phyloP scores from a whole-genome alignment of 1,284 basidiomycete genomes.

The Omphalotus olearius region DNA sequence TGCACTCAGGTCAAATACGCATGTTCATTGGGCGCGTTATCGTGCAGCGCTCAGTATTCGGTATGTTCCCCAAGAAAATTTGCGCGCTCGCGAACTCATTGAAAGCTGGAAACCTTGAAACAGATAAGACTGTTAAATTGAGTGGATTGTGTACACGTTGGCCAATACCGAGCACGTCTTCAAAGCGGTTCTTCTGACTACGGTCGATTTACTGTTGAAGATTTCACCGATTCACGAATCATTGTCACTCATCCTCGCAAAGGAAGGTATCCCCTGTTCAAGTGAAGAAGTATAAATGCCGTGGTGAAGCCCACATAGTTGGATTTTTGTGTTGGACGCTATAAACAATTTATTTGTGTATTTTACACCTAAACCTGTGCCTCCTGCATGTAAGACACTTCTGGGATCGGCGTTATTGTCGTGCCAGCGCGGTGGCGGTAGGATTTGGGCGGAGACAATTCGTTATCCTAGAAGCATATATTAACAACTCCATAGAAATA shows the following conservation, averaged over 20 bases:
- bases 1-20: conserved; percentile 66
- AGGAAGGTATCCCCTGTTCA: conserved; percentile 22
- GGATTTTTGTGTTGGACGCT: too few species aligned
- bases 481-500: too few species aligned
- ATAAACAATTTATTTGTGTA: too few species aligned
- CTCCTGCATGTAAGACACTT: too few species aligned
- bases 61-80: conserved; percentile 32
- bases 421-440: too few species aligned
- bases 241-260: conserved; percentile 37
- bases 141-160: conserved; percentile 47
- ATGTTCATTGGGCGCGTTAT: conserved; percentile 70
- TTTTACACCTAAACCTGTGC: too few species aligned
- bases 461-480: too few species aligned
- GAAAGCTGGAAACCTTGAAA: conserved; percentile 31
- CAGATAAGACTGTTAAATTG: conserved; percentile 21
- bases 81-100: conserved; percentile 28
- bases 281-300: neutral
- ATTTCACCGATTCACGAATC: conserved; percentile 43
- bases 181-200: conserved; percentile 47
- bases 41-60: conserved; percentile 41
- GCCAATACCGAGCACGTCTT: neutral
- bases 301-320: too few species aligned
- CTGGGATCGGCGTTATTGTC: too few species aligned
- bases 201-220: conserved; percentile 47
- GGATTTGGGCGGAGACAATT: too few species aligned